These are phyloP conservation scores for Colletotrichum aenigma DNA, from an alignment of 2,329 filamentous ascomycete genomes.

Conservation along the genomic window DNA sequence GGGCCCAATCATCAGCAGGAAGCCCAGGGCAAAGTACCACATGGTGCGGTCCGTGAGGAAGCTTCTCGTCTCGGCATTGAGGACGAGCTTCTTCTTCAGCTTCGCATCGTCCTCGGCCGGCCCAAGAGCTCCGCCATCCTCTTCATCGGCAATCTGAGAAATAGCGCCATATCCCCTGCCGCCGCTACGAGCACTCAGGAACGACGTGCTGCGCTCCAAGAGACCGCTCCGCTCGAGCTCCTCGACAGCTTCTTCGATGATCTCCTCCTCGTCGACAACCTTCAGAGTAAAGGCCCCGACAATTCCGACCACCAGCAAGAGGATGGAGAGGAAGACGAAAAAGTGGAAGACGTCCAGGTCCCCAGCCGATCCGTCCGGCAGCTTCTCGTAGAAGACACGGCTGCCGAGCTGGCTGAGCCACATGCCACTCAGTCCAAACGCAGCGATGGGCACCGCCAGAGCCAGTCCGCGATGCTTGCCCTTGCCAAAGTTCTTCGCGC, in stretches of 20 bases:
- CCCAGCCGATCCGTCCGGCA: constrained; percentile 65
- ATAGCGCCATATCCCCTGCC: constrained; percentile 68
- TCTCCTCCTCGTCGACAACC: constrained; percentile 82
- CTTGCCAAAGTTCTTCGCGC: constrained; percentile 96
- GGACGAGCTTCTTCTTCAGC: constrained; percentile 84
- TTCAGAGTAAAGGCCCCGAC: constrained; percentile 76
- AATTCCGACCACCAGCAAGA: constrained; percentile 74
- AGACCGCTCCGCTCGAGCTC: constrained; percentile 90
- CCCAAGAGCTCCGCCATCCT: constrained; percentile 44
- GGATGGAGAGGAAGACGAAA: constrained; percentile 81
- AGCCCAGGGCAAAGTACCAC: constrained; percentile 92
- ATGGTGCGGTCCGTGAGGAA: constrained; percentile 91
- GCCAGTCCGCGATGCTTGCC: constrained; percentile 88
- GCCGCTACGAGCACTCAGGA: constrained; percentile 55
- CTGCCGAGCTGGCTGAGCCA: constrained; percentile 92
- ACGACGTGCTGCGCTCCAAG: constrained; percentile 70
- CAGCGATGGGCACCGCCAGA: constrained; percentile 87
- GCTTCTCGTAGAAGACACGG: constrained; percentile 73
- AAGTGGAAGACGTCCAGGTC: constrained; percentile 81
- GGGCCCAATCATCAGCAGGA: constrained; percentile 91
- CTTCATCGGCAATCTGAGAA: constrained; percentile 44
- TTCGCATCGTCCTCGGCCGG: constrained; percentile 51
- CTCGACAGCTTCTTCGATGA: constrained; percentile 89
- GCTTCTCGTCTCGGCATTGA: constrained; percentile 86
- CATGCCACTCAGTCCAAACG: constrained; percentile 93